Evolutionary conservation across 2,329 filamentous ascomycete species (phyloP).

Genomic region (Stylonectria norvegica): DNA sequence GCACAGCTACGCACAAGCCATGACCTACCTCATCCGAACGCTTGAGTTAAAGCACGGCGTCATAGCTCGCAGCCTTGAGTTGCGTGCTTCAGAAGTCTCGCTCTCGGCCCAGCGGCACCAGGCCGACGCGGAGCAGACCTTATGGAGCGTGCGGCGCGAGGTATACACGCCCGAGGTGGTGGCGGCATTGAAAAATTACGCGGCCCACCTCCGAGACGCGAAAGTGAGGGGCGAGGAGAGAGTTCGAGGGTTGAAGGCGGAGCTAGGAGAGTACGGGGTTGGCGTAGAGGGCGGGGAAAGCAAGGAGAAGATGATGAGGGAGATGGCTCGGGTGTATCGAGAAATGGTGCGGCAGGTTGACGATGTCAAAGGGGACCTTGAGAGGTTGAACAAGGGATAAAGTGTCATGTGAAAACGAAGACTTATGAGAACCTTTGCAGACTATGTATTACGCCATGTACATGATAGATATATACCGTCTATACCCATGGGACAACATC

Average conservation of each 20-base stretch:
- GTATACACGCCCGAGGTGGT: constrained; percentile 45
- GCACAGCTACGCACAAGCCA: constrained; percentile 34
- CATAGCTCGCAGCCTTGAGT: constrained; percentile 48
- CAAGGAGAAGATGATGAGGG: constrained; percentile 50
- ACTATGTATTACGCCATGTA: too few species aligned
- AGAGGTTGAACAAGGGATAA: constrained; percentile 31
- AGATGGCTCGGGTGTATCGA: constrained; percentile 50
- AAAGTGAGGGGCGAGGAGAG: constrained; percentile 43
- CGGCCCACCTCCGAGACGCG: constrained; percentile 47
- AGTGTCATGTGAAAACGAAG: too few species aligned
- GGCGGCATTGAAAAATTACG: constrained; percentile 46
- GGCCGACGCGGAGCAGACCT: constrained; percentile 34
- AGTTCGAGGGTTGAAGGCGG: constrained; percentile 37
- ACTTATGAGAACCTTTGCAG: too few species aligned
- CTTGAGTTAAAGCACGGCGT: constrained; percentile 55
- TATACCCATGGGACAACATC: too few species aligned
- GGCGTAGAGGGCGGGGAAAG: constrained; percentile 31
- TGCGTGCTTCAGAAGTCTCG: constrained; percentile 45
- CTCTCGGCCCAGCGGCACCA: constrained; percentile 43
- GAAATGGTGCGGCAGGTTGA: constrained; percentile 49
- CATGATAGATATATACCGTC: too few species aligned
- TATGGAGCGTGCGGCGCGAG: constrained; percentile 34
- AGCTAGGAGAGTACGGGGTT: constrained; percentile 51
- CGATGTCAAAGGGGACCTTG: constrained; percentile 48
- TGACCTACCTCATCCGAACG: constrained; percentile 44